Conservation (phyloP, 1,139 yeast genomes). For the Blastobotrys serpentis region DNA sequence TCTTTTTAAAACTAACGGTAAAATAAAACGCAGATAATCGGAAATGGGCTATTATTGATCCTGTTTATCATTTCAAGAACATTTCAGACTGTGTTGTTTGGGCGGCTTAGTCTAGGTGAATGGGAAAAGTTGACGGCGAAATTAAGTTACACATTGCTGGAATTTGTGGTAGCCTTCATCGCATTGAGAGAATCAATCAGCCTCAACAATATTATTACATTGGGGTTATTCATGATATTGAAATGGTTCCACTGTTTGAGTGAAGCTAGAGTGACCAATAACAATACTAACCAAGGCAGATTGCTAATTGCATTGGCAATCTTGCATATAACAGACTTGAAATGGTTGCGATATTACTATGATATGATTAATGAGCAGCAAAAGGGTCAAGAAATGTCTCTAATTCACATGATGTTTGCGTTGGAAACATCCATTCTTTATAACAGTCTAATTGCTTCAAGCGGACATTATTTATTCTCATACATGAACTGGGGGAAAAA, state of each 20-base stretch:
- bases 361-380: constrained; percentile 13
- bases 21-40: constrained; percentile 14
- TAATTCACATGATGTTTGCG: constrained; percentile 25
- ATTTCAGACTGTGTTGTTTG: constrained; percentile 24
- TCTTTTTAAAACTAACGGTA: no score
- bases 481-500: constrained; percentile 17
- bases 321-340: constrained; percentile 28
- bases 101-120: constrained; percentile 23
- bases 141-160: constrained; percentile 30
- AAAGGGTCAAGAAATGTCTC: constrained; percentile 17
- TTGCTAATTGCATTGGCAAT: constrained; percentile 20
- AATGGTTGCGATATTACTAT: constrained; percentile 26
- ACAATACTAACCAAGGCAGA: constrained; percentile 3
- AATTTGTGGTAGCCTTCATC: constrained; percentile 30
- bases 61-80: constrained; percentile 13
- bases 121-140: constrained; percentile 13
- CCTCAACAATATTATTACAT: constrained; percentile 43
- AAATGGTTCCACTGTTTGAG: constrained; percentile 49
- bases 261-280: constrained; percentile 39
- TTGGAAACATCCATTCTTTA: constrained; percentile 28
- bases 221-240: constrained; percentile 44
- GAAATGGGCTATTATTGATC: constrained; percentile 13
- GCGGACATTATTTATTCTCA: constrained; percentile 20
- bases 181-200: constrained; percentile 27
- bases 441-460: constrained; percentile 23